phyloP scores from a whole-genome alignment of 768 basidiomycete genomes.

The Pisolithus albus region DNA sequence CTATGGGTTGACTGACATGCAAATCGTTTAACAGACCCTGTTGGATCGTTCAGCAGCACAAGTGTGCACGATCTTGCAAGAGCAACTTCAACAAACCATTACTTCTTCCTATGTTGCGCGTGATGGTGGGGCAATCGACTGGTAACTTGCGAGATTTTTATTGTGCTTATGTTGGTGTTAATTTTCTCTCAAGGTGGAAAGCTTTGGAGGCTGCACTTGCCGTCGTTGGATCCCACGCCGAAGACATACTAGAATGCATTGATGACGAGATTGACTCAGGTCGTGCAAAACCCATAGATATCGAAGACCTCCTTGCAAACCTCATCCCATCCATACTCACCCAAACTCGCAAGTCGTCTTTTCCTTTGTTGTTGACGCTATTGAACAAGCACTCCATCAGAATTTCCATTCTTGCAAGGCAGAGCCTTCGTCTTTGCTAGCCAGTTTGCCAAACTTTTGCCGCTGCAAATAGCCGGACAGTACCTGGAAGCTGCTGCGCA shows the following conservation, averaged over 20 bases:
- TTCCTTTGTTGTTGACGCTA: background rate
- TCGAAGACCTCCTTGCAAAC: slow-evolving; percentile 66
- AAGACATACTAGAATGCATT: slow-evolving; percentile 66
- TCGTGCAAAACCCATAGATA: slow-evolving; percentile 61
- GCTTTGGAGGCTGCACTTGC: slow-evolving; percentile 81
- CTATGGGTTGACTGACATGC: slow-evolving; percentile 1
- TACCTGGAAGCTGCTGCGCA: slow-evolving; percentile 85
- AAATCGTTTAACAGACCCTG: slow-evolving; percentile 38
- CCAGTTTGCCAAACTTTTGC: slow-evolving; percentile 72
- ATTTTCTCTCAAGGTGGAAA: slow-evolving; percentile 66
- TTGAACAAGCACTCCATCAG: slow-evolving; percentile 32
- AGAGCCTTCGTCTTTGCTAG: slow-evolving; percentile 93
- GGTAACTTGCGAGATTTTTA: slow-evolving; percentile 37
- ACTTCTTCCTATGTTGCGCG: slow-evolving; percentile 48
- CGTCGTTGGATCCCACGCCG: slow-evolving; percentile 72
- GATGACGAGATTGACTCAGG: slow-evolving; percentile 70
- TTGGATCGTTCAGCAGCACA: slow-evolving; percentile 48
- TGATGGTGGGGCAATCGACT: slow-evolving; percentile 50
- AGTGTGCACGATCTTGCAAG: slow-evolving; percentile 49
- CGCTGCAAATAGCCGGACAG: slow-evolving; percentile 65
- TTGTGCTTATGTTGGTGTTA: background rate
- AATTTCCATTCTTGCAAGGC: slow-evolving; percentile 89
- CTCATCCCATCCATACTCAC: slow-evolving; percentile 73
- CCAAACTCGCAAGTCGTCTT: slow-evolving; percentile 51
- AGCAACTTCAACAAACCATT: slow-evolving; percentile 49